Evolutionary conservation across 1,139 yeast genomes (phyloP), one percentile per base, ranked within the genome.

Genomic region (Candida glucosophila): DNA sequence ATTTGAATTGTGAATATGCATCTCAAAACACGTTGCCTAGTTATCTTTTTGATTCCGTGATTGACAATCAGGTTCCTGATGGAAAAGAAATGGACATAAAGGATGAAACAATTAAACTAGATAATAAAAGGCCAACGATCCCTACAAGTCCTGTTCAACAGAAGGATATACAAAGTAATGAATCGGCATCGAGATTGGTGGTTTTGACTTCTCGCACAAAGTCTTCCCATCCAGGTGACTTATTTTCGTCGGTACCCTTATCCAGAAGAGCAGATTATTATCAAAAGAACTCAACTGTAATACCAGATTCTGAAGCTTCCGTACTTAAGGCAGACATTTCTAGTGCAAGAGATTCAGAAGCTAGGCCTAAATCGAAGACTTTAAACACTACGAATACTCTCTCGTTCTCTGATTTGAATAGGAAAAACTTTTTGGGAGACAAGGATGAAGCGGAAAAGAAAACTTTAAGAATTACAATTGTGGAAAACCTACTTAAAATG

Each of bases 161-260:
- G 24, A 22, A 26, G 10, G 9, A 7, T 26, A 19, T 33, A n/a
- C 12, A 7, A 7, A n/a, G 13, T 10, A n/a, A 10, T 16, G 22
- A 20, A 19, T 32, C 44, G 1, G 43, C 58, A 10, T 76, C 88
- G 2, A 59, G 83, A 30, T 81, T 80, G 37, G 85, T 80, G 13
- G 64, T 72, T 4, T 52, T 82, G 19, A 75, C 71, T 26, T 71
- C 86, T 1, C 58, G 78, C 24, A 62, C 62, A 12, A 65, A 72
- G 16, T 54, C 73, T 9, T 79, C 81, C 32, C 66, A 60, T 30
- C 95, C 95, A 0, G 95, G 95, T 16, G 95, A 85, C 47, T 59
- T 85, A 29, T 54, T 85, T 10, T 80, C 94, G 0, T 81, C 81
- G 28, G 95, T 80, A 1, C 92, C 95, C 1, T 52, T 83, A 4